Evolutionary conservation across 495 filamentous ascomycete species (phyloP).

Genomic region (Annulohypoxylon nitens): DNA sequence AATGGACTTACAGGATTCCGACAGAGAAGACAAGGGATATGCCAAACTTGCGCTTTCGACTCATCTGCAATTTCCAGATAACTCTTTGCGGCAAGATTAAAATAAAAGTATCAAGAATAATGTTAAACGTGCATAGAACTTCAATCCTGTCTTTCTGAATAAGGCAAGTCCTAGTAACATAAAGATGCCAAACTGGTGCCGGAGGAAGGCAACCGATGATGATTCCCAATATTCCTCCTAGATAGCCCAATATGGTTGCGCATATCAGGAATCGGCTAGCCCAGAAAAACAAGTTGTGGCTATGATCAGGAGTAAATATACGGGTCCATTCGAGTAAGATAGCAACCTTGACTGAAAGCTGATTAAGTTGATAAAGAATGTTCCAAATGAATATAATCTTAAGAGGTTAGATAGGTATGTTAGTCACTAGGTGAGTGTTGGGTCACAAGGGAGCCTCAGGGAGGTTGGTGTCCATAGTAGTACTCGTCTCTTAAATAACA

Average conservation of each 20-base stretch:
- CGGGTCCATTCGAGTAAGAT: no score
- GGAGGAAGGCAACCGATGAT: neutral
- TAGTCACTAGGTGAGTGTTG: neutral
- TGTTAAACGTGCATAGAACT: neutral
- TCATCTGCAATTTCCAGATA: neutral
- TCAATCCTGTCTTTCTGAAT: neutral
- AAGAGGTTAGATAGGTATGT: neutral
- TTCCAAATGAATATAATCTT: no score
- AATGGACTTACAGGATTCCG: neutral
- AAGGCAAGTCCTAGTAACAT: neutral
- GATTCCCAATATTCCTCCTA: neutral
- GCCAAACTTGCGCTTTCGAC: neutral
- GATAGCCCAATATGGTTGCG: no score
- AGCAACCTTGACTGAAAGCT: no score
- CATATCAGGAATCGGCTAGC: no score
- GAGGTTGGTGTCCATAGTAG: no score
- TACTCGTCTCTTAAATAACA: no score
- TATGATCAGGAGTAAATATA: no score
- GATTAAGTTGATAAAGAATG: no score
- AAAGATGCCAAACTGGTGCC: neutral
- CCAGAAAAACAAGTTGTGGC: no score
- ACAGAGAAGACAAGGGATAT: neutral
- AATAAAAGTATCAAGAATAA: neutral
- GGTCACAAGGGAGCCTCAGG: no score
- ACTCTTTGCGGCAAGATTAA: neutral